Base-by-base conservation (phyloP, 768 basidiomycete species). In the Rhodotorula sphaerocarpa region DNA sequence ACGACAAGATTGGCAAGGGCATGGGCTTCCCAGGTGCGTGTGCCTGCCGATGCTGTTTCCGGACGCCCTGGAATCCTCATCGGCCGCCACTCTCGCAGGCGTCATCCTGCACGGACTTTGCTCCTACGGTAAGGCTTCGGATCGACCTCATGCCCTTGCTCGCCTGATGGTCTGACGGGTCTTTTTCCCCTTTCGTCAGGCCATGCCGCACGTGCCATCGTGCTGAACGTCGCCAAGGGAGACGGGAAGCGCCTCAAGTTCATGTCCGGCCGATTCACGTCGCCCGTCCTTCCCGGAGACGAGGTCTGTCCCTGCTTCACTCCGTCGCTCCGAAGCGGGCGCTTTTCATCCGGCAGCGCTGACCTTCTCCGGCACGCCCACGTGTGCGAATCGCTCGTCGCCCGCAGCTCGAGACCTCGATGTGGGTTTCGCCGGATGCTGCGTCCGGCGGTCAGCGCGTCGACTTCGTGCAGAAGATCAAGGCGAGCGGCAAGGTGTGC, bases 41-140 rank as follows among this genome's bases (percentile, higher is more conserved):
- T 39, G 36, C 9, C 36, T 39, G 10, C 10, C 9, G 36, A 39
- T 39, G 36, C 10, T 39, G 10, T 39, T 9, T 10, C 16, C 36
- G 10, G 36, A 39, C 16, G 9, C 36, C 10, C 9, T 39, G 9
- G 36, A 39, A 16, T 16, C 36, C 36, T 10, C 36, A 16, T 16
- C 36, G 36, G 36, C 36, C 9, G 10, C 10, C 36, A 10, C 10
- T 39, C 16, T 16, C 9, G 10, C 36, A 39, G 89, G 85, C 51
- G 83, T 85, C 42, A 90, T 92, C 70, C 80, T 91, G 5, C 89
- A 92, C 72, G 89, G 89, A 33, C 79, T 91, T 30, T 84, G 86
- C 50, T 25, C 23, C 34, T 25, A 82, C 85, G 0, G 90, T 82
- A 73, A 89, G 89, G 33, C 18, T 15, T 25, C 12, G 16, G 10